Evolutionary conservation across 176 grass and related monocot species (phyloP).

Genomic region (Rhynchospora breviuscula): DNA sequence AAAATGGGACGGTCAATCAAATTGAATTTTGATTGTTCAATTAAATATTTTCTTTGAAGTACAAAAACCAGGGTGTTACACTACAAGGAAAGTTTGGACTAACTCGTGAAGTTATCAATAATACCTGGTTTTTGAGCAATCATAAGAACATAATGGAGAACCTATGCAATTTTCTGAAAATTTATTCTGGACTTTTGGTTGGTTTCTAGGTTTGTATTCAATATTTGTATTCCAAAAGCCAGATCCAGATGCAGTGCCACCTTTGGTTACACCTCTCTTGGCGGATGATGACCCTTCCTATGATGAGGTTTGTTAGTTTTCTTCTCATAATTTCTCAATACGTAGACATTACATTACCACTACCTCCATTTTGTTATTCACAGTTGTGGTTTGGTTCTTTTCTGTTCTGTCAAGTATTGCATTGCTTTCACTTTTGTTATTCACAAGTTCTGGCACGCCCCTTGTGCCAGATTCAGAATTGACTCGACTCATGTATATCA

Average conservation of each 20-base stretch:
- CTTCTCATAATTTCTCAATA: neutral
- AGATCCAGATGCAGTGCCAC: constrained; percentile 71
- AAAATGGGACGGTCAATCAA: neutral
- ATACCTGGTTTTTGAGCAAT: neutral
- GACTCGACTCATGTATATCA: neutral
- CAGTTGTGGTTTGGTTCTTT: neutral
- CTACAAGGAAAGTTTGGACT: neutral
- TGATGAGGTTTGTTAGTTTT: constrained; percentile 44
- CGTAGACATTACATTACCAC: neutral
- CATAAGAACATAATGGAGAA: neutral
- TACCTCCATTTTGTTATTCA: neutral
- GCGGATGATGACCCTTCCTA: constrained; percentile 36
- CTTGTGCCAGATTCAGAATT: neutral
- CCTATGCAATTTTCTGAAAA: constrained; percentile 7
- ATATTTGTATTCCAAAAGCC: constrained; percentile 93
- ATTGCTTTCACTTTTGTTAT: neutral
- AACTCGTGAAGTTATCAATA: neutral
- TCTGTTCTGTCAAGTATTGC: neutral
- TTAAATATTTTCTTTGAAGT: neutral
- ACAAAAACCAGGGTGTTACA: neutral
- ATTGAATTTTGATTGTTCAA: neutral
- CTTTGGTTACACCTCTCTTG: constrained; percentile 49
- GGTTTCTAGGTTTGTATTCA: constrained; percentile 71
- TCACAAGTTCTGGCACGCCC: neutral
- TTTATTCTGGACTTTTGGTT: constrained; percentile 6